These are phyloP conservation scores for Saposhnikovia divaricata DNA, from an alignment of 129 eudicot genomes.

Conservation along the genomic window DNA sequence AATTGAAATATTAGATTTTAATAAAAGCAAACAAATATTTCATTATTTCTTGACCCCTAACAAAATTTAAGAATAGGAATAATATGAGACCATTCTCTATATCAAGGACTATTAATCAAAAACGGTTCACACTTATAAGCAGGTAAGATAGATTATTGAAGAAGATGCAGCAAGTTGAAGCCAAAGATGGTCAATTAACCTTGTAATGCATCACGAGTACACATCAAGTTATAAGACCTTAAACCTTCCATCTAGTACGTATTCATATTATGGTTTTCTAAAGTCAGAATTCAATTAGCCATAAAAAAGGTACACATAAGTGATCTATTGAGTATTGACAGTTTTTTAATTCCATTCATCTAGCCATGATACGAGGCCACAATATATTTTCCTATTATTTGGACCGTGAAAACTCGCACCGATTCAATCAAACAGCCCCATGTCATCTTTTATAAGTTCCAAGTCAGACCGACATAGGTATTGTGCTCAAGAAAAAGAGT, in stretches of 20 bases:
- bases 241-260: background rate
- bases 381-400: background rate
- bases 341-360: background rate
- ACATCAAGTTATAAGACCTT: background rate
- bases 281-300: background rate
- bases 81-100: background rate
- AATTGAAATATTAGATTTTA: background rate
- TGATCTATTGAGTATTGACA: background rate
- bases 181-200: background rate
- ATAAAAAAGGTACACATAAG: background rate
- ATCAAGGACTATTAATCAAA: background rate
- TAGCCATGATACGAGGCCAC: background rate
- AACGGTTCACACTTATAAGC: background rate
- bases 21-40: background rate
- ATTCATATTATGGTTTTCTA: background rate
- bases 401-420: background rate
- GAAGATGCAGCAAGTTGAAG: background rate
- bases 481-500: background rate
- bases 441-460: background rate
- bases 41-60: background rate
- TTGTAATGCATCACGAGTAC: background rate
- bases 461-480: background rate
- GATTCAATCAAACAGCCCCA: background rate
- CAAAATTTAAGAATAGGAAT: background rate
- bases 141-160: background rate